Base-by-base conservation (phyloP, 768 basidiomycete genomes). In the Boletus rubroflammeus region DNA sequence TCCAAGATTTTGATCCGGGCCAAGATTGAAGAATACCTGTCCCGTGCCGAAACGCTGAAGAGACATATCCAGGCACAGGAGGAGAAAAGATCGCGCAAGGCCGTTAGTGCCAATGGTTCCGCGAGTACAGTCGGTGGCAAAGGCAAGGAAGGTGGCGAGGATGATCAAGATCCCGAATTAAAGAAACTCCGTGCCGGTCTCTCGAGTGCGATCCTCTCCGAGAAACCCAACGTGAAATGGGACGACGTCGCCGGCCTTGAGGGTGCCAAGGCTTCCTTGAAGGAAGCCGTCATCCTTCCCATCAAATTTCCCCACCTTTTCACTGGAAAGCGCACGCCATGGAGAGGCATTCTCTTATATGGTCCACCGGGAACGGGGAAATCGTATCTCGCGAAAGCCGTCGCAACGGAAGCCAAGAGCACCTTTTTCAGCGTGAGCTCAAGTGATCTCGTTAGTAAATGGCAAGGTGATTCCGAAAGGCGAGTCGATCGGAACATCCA, bases 401-500 rank as follows among this genome's bases (percentile, higher is more conserved):
- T 99, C 23, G 97, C 97, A 17, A 99, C 97, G 14, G 97, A 99
- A 72, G 94, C 97, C 50, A 98, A 98, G 76, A 94, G 94, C 71
- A 98, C 96, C 9, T 99, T 99, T 79, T 98, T 96, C 76, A 92
- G 88, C 60, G 93, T 99, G 56, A 93, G 90, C 65, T 93, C 91
- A 23, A 87, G 86, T 68, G 97, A 98, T 67, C 78, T 99, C 51
- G 97, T 98, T 51, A 95, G 93, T 72, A 99, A 98, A 71, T 99
- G 97, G 97, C 97, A 98, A 76, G 97, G 97, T 54, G 97, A 99
- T 72, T 95, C 93, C 5, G 96, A 98, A 75, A 78, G 96, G 94
- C 90, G 57, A 67, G 84, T 71, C 25, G 21, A 43, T 25, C 17
- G 29, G n/a, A 10, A 28, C 23, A 17, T 21, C 6, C 1, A 0